phyloP scores from a whole-genome alignment of 75 land plant species.

The Cryptomeria japonica region DNA sequence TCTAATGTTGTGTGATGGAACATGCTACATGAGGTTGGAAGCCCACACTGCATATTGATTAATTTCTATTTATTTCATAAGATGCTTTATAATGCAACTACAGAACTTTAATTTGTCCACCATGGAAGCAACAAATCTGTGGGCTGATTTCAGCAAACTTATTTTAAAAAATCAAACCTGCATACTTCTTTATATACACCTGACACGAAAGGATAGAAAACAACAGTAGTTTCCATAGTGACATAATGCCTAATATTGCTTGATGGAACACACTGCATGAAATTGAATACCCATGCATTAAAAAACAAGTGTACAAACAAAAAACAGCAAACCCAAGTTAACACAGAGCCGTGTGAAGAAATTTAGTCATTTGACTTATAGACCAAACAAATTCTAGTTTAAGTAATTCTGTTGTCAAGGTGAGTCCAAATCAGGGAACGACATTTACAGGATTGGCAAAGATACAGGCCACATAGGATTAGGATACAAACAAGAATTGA shows the following conservation, averaged over 20 bases:
- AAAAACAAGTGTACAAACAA: background rate
- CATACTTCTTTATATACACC: background rate
- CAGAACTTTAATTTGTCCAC: background rate
- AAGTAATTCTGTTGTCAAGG: too few species aligned
- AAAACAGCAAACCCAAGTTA: background rate
- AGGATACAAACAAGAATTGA: too few species aligned
- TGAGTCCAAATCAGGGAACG: too few species aligned
- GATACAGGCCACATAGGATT: too few species aligned
- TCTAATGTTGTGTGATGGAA: background rate
- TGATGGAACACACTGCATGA: background rate
- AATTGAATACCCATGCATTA: background rate
- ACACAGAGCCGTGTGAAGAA: background rate
- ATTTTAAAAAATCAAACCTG: background rate
- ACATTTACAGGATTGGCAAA: too few species aligned
- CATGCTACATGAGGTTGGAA: background rate
- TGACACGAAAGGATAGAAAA: background rate
- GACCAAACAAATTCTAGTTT: too few species aligned
- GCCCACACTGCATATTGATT: background rate
- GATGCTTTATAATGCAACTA: background rate
- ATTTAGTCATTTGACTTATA: too few species aligned
- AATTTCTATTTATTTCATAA: background rate
- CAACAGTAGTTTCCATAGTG: background rate
- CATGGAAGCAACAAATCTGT: background rate
- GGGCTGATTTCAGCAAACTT: background rate
- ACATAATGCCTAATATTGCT: background rate